Percentiles rank a stretch among this genome's conserved stretches.
phyloP scores from a whole-genome alignment of 1,139 yeast genomes.

The Zygoascus sp. region DNA sequence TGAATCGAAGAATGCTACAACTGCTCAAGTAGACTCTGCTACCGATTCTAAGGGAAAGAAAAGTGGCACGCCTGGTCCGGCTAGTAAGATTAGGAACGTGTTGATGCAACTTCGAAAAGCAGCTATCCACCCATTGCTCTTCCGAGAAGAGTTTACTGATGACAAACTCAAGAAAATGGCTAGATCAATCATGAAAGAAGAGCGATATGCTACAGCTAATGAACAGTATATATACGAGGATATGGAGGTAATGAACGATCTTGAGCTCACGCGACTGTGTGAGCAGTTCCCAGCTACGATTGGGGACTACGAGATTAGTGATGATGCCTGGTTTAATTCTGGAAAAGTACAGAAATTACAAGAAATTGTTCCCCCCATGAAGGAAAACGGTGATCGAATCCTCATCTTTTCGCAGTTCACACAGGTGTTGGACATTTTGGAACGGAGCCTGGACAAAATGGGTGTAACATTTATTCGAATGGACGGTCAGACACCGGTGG shows the following conservation, averaged over 20 bases:
- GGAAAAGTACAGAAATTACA: slow-evolving; percentile 67
- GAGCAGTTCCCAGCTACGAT: slow-evolving; percentile 64
- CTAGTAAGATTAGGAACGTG: slow-evolving; percentile 44
- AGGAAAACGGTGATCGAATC: slow-evolving; percentile 65
- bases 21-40: slow-evolving; percentile 31
- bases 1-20: slow-evolving; percentile 29
- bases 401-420: slow-evolving; percentile 88
- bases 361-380: slow-evolving; percentile 55
- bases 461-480: slow-evolving; percentile 72
- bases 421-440: slow-evolving; percentile 83
- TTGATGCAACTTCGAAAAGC: slow-evolving; percentile 94
- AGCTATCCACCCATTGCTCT: slow-evolving; percentile 93
- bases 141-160: slow-evolving; percentile 62
- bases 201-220: slow-evolving; percentile 73
- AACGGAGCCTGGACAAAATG: slow-evolving; percentile 61
- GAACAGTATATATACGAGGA: slow-evolving; percentile 75
- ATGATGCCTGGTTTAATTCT: slow-evolving; percentile 61
- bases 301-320: slow-evolving; percentile 46
- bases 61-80: slow-evolving; percentile 42
- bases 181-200: slow-evolving; percentile 70
- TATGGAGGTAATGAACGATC: slow-evolving; percentile 95
- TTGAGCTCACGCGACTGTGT: slow-evolving; percentile 75
- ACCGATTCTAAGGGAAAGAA: background rate
- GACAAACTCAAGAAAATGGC: slow-evolving; percentile 61
- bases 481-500: slow-evolving; percentile 94